phyloP scores from a whole-genome alignment of 331 rosid species.

The Rhamnella rubrinervis region DNA sequence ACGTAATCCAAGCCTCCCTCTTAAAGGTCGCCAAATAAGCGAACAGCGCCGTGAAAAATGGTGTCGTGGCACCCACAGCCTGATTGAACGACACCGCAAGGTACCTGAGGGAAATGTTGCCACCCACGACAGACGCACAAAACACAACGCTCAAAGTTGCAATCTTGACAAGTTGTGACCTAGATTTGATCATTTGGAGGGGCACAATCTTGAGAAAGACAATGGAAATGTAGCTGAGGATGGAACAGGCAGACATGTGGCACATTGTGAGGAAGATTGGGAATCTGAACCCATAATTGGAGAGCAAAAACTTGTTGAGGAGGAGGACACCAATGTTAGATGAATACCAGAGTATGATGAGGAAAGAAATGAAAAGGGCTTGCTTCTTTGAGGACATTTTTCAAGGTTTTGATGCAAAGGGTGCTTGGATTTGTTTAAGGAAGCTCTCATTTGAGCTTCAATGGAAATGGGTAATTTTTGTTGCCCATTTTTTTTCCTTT shows the following conservation, averaged over 20 bases:
- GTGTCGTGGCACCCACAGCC: slow-evolving; percentile 97
- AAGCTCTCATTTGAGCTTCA: slow-evolving; percentile 26
- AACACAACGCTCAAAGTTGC: slow-evolving; percentile 79
- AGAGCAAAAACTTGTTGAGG: slow-evolving; percentile 84
- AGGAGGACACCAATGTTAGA: slow-evolving; percentile 95
- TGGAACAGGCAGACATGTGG: slow-evolving; percentile 92
- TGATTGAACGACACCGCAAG: slow-evolving; percentile 94
- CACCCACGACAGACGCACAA: slow-evolving; percentile 94
- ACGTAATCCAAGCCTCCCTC: slow-evolving; percentile 94
- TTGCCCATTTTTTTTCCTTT: slow-evolving; percentile 5
- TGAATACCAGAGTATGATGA: slow-evolving; percentile 74
- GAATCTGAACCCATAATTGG: slow-evolving; percentile 83
- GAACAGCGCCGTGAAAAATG: slow-evolving; percentile 89
- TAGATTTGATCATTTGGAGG: slow-evolving; percentile 76
- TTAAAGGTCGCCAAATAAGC: slow-evolving; percentile 82
- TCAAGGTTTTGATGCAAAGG: not conserved
- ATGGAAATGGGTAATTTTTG: not conserved
- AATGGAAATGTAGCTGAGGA: slow-evolving; percentile 84
- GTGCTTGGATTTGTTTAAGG: slow-evolving; percentile 32
- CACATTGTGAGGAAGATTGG: slow-evolving; percentile 99
- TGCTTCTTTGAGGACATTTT: slow-evolving; percentile 42
- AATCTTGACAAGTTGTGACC: slow-evolving; percentile 81
- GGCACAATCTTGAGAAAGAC: slow-evolving; percentile 81
- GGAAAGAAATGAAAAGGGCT: slow-evolving; percentile 54
- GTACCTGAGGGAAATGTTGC: slow-evolving; percentile 84